phyloP scores from a whole-genome alignment of 108 stramenopile species.

The Aureococcus anophagefferens region DNA sequence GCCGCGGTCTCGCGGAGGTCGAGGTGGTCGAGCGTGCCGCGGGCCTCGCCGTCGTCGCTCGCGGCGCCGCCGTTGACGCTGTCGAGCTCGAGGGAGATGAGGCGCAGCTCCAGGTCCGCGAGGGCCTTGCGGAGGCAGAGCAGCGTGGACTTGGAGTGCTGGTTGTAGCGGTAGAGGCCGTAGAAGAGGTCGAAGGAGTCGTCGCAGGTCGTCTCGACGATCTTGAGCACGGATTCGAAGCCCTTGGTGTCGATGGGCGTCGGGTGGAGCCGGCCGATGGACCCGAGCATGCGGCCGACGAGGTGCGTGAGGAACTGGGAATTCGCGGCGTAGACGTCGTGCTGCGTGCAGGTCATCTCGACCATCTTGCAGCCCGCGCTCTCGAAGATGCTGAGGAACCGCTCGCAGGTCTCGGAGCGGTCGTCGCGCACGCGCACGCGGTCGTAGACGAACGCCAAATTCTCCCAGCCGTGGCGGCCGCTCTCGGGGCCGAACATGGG shows the following conservation, averaged over 20 bases:
- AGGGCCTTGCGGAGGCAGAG: neutral
- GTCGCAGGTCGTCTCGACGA: slow-evolving; percentile 82
- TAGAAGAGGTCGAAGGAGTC: slow-evolving; percentile 97
- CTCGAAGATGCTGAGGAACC: slow-evolving; percentile 91
- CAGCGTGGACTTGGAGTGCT: slow-evolving; percentile 17
- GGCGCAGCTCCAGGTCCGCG: neutral
- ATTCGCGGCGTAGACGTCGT: slow-evolving; percentile 91
- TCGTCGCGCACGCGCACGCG: slow-evolving; percentile 61
- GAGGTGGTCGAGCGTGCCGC: too few species aligned
- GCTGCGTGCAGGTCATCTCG: slow-evolving; percentile 83
- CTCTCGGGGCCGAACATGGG: slow-evolving; percentile 99
- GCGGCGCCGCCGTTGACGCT: too few species aligned
- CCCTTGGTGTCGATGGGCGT: slow-evolving; percentile 89
- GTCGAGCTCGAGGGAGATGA: neutral
- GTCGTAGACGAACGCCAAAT: slow-evolving; percentile 90
- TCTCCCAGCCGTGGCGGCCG: slow-evolving; percentile 77
- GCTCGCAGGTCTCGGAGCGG: slow-evolving; percentile 38
- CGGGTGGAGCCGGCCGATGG: slow-evolving; percentile 17
- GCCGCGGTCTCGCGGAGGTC: too few species aligned
- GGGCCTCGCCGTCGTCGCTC: too few species aligned
- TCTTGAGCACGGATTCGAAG: slow-evolving; percentile 78
- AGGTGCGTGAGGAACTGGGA: slow-evolving; percentile 97
- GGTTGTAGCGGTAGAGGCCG: slow-evolving; percentile 89
- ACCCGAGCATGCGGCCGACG: slow-evolving; percentile 87
- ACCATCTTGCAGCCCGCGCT: slow-evolving; percentile 96